Evolutionary conservation across 768 basidiomycete genomes (phyloP).

Genomic region (Neoboletus magnificus): DNA sequence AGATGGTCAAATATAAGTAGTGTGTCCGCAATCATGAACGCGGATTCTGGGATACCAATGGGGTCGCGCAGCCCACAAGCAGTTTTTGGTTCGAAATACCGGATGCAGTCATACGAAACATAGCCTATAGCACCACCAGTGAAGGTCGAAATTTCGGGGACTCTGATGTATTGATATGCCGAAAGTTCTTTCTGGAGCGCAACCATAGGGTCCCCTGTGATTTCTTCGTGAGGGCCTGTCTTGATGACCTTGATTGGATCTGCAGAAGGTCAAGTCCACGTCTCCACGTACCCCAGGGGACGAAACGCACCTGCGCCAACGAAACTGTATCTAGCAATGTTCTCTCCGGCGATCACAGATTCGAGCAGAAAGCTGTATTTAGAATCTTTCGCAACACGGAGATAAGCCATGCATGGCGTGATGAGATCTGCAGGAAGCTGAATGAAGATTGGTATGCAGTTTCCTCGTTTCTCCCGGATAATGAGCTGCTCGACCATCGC

Average conservation of each 20-base stretch:
- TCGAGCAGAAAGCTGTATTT: slow-evolving; percentile 95
- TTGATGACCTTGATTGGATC: slow-evolving; percentile 93
- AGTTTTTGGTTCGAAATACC: slow-evolving; percentile 95
- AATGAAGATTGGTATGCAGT: slow-evolving; percentile 90
- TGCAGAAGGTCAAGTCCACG: slow-evolving; percentile 28
- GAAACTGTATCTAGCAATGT: slow-evolving; percentile 90
- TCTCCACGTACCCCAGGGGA: background rate
- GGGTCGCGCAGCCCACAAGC: slow-evolving; percentile 70
- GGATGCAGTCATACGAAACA: slow-evolving; percentile 94
- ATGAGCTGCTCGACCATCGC: slow-evolving; percentile 75
- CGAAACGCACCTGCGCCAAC: slow-evolving; percentile 80
- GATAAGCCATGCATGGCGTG: slow-evolving; percentile 95
- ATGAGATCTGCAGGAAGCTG: slow-evolving; percentile 94
- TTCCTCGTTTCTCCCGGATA: slow-evolving; percentile 78
- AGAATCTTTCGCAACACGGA: slow-evolving; percentile 87
- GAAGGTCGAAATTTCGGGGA: slow-evolving; percentile 90
- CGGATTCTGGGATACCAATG: slow-evolving; percentile 87
- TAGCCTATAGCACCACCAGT: slow-evolving; percentile 98
- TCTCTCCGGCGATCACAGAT: slow-evolving; percentile 88
- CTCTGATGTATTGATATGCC: slow-evolving; percentile 84
- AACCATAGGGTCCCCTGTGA: slow-evolving; percentile 82
- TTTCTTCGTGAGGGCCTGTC: slow-evolving; percentile 80
- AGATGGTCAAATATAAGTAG: slow-evolving; percentile 97
- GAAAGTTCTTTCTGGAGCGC: slow-evolving; percentile 83
- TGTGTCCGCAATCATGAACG: slow-evolving; percentile 96